phyloP scores from a whole-genome alignment of 176 grass and related monocot genomes.

The Panicum miliaceum region DNA sequence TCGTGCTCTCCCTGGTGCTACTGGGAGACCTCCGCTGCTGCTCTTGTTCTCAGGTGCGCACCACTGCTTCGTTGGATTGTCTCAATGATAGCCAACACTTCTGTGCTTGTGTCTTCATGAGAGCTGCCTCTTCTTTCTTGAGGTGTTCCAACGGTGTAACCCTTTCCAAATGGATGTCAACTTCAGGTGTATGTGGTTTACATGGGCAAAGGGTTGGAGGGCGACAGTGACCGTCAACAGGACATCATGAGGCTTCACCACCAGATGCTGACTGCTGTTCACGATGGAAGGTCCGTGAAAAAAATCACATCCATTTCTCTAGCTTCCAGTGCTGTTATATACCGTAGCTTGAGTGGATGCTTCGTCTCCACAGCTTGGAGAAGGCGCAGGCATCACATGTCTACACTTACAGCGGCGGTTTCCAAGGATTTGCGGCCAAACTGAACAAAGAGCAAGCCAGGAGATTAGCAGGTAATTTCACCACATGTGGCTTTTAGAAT shows the following conservation, averaged over 20 bases:
- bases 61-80: background rate
- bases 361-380: slow-evolving; percentile 48
- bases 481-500: background rate
- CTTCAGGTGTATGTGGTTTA: slow-evolving; percentile 69
- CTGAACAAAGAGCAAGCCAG: slow-evolving; percentile 65
- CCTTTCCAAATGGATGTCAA: background rate
- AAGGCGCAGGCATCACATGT: slow-evolving; percentile 64
- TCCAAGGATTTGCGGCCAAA: slow-evolving; percentile 78
- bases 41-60: slow-evolving; percentile 40
- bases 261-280: slow-evolving; percentile 71
- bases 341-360: background rate
- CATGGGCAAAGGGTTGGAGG: slow-evolving; percentile 55
- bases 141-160: background rate
- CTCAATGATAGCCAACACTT: background rate
- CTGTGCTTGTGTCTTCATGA: too few relatives aligned
- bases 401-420: slow-evolving; percentile 60
- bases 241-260: slow-evolving; percentile 54
- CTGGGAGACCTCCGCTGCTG: slow-evolving; percentile 27
- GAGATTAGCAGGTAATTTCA: slow-evolving; percentile 51
- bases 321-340: background rate
- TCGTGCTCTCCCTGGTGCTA: slow-evolving; percentile 32
- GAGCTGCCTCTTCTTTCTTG: slow-evolving; percentile 1
- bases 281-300: slow-evolving; percentile 67
- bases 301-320: too few relatives aligned
- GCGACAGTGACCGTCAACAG: background rate